Conservation (phyloP, 2,329 filamentous ascomycete genomes). For the Fusarium stilboides region DNA sequence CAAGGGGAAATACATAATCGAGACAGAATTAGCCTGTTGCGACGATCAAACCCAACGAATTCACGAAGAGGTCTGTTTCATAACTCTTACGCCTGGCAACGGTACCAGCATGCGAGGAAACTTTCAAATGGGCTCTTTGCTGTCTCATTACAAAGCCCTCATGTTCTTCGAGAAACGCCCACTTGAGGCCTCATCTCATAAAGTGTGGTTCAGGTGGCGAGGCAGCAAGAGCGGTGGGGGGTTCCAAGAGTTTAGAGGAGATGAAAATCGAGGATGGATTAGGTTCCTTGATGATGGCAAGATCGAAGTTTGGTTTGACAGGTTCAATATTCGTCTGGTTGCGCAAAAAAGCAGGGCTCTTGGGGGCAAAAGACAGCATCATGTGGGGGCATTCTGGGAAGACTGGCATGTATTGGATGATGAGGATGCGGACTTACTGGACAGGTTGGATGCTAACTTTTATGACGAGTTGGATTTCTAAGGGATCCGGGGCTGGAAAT, state of each 20-base stretch:
- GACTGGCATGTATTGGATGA: constrained; percentile 9
- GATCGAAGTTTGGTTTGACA: background rate
- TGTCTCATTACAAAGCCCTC: background rate
- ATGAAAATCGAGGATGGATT: background rate
- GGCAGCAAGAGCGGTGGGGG: background rate
- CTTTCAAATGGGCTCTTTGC: background rate
- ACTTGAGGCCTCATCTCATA: background rate
- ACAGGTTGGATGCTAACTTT: background rate
- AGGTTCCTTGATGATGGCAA: background rate
- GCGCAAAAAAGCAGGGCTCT: background rate
- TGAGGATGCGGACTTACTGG: background rate
- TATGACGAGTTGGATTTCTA: background rate
- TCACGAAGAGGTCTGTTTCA: background rate
- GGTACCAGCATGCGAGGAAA: background rate
- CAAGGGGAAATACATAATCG: background rate
- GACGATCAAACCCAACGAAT: background rate
- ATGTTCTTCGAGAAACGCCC: constrained; percentile 1
- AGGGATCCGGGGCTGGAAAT: background rate
- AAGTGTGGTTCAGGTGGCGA: background rate
- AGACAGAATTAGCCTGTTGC: background rate
- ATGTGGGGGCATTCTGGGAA: background rate
- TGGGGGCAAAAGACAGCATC: background rate
- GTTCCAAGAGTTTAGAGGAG: background rate
- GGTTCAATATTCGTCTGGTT: background rate
- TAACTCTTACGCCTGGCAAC: background rate